Conservation (phyloP, 2,329 filamentous ascomycete species). For the Malbranchea zuffiana region DNA sequence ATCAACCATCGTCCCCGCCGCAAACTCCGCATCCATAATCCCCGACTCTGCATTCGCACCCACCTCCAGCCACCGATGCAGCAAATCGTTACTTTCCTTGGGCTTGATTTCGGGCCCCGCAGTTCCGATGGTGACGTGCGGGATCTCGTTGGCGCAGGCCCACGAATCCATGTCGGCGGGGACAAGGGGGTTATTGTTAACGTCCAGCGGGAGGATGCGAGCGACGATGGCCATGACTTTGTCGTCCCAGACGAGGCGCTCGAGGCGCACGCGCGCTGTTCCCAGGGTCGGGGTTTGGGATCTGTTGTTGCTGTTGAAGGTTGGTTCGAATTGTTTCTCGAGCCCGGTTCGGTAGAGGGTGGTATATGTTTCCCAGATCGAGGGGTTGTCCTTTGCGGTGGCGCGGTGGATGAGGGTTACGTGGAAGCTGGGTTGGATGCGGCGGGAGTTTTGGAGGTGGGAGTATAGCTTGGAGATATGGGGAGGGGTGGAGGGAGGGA, state of each 20-base stretch:
- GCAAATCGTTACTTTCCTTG: constrained; percentile 81
- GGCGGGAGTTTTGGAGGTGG: constrained; percentile 59
- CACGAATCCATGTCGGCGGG: constrained; percentile 35
- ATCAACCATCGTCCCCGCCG: constrained; percentile 45
- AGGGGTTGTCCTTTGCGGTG: constrained; percentile 47
- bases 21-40: constrained; percentile 45
- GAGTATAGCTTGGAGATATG: constrained; percentile 58
- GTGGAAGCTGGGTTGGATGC: constrained; percentile 79
- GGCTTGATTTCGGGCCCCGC: constrained; percentile 65
- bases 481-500: constrained; percentile 44
- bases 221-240: constrained; percentile 87
- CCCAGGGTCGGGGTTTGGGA: constrained; percentile 26
- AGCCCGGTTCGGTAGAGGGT: constrained; percentile 43
- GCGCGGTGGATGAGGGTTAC: constrained; percentile 85
- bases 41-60: constrained; percentile 43
- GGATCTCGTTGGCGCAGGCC: constrained; percentile 63
- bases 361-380: constrained; percentile 65
- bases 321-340: constrained; percentile 18
- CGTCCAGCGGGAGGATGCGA: constrained; percentile 47
- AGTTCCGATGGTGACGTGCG: constrained; percentile 87
- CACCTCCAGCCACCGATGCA: constrained; percentile 61
- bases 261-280: constrained; percentile 41
- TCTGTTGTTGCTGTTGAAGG: constrained; percentile 17
- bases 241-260: constrained; percentile 67
- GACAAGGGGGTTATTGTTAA: constrained; percentile 14